These are phyloP conservation scores for Lavandula angustifolia DNA, from an alignment of 257 asterid genomes.

Conservation along the genomic window DNA sequence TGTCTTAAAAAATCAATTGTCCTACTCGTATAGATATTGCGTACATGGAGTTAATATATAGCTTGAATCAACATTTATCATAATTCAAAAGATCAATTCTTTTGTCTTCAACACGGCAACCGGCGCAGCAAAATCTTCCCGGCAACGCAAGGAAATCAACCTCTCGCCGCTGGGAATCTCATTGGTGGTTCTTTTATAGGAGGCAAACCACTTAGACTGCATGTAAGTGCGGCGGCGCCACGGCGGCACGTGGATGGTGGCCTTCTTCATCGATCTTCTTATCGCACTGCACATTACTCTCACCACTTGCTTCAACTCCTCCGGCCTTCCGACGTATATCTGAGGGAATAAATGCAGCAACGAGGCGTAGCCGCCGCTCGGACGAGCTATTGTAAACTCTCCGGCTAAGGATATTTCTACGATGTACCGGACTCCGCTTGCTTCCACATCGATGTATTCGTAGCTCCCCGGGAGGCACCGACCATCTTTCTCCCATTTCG, in stretches of 20 bases:
- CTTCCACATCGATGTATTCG: constrained; percentile 55
- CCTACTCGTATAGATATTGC: no score
- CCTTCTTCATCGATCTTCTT: constrained; percentile 54
- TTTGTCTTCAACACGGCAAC: no score
- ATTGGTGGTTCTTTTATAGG: constrained; percentile 51
- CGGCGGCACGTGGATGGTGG: constrained; percentile 56
- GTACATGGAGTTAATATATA: no score
- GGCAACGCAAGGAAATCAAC: constrained; percentile 36
- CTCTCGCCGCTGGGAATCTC: constrained; percentile 27
- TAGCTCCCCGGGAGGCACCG: constrained; percentile 43
- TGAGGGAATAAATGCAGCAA: constrained; percentile 44
- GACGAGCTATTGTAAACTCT: constrained; percentile 65
- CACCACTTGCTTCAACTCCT: constrained; percentile 50
- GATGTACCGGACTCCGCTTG: constrained; percentile 44
- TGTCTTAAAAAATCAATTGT: no score
- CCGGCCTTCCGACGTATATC: constrained; percentile 44
- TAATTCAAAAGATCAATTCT: no score
- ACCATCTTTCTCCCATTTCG: constrained; percentile 60
- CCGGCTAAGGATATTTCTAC: constrained; percentile 48
- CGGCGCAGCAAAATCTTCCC: constrained; percentile 22
- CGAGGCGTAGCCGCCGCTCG: constrained; percentile 43
- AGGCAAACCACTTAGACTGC: constrained; percentile 70
- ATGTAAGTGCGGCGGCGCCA: constrained; percentile 64
- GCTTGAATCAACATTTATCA: no score
- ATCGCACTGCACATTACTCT: constrained; percentile 57